Conservation (phyloP, 164 flowering plant genomes). For the Dillenia turbinata region DNA sequence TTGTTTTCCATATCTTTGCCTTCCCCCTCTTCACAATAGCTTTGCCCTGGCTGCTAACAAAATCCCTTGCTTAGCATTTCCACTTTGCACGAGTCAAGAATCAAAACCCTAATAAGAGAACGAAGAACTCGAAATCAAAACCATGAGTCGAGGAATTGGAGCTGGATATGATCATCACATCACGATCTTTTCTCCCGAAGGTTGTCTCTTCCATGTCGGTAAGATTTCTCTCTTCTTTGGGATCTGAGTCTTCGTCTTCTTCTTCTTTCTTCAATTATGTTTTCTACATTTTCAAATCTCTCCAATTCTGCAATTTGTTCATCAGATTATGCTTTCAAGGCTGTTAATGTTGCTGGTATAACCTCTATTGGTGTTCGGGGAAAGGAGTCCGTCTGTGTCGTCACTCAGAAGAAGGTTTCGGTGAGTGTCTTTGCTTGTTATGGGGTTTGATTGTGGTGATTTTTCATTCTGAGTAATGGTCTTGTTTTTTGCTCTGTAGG, state of each 20-base stretch:
- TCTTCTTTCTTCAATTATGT: background rate
- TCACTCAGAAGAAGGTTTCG: slow-evolving; percentile 97
- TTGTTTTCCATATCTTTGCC: too few relatives aligned
- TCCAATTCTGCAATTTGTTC: background rate
- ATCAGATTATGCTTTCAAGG: slow-evolving; percentile 95
- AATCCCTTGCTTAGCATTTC: too few relatives aligned
- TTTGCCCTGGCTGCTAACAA: too few relatives aligned
- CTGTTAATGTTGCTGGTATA: slow-evolving; percentile 81
- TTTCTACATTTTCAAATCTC: background rate
- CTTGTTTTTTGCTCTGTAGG: slow-evolving; percentile 36
- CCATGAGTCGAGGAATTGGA: slow-evolving; percentile 93
- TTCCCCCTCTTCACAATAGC: too few relatives aligned
- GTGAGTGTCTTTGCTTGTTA: slow-evolving; percentile 4
- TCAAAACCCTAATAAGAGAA: background rate
- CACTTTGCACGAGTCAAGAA: too few relatives aligned
- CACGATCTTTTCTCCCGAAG: slow-evolving; percentile 97
- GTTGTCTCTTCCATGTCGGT: slow-evolving; percentile 95
- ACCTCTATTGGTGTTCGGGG: slow-evolving; percentile 96
- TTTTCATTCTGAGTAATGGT: slow-evolving; percentile 1
- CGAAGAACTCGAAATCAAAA: slow-evolving; percentile 9
- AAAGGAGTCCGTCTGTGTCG: slow-evolving; percentile 89
- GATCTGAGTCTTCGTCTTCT: background rate
- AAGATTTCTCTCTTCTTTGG: slow-evolving; percentile 11
- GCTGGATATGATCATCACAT: slow-evolving; percentile 98
- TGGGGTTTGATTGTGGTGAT: background rate